Percentiles rank a stretch among this genome's conserved stretches.
Conservation (phyloP, 768 basidiomycete genomes). For the Astraeus odoratus region DNA sequence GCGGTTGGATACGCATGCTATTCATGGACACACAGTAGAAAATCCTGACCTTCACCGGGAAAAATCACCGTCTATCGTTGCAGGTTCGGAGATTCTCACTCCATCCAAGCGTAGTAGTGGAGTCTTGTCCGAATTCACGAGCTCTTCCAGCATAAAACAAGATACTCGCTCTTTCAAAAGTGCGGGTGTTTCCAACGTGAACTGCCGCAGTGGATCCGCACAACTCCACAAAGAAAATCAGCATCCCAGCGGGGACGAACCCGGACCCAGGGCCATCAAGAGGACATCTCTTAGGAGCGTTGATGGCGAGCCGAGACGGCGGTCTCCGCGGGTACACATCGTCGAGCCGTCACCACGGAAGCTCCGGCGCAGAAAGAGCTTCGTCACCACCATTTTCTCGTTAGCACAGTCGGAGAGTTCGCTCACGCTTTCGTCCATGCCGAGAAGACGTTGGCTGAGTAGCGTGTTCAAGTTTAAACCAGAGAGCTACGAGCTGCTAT, state of each 20-base stretch:
- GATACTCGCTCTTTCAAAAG: constrained; percentile 6
- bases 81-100: too few species aligned
- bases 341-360: constrained; percentile 41
- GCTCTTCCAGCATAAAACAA: too few species aligned
- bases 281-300: constrained; percentile 40
- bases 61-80: too few species aligned
- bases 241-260: constrained; percentile 1
- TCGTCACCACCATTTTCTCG: constrained; percentile 19
- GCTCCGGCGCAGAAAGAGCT: constrained; percentile 25
- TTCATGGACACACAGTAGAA: too few species aligned
- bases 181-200: constrained; percentile 7
- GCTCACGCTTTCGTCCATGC: constrained; percentile 37
- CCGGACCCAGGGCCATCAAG: constrained; percentile 24
- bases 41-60: too few species aligned
- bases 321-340: constrained; percentile 41
- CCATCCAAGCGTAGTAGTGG: too few species aligned
- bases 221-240: constrained; percentile 56
- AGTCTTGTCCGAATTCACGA: too few species aligned
- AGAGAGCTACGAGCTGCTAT: constrained; percentile 49
- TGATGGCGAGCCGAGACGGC: constrained; percentile 11
- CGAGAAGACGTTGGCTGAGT: constrained; percentile 72
- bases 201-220: constrained; percentile 10
- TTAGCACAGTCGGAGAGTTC: constrained; percentile 43
- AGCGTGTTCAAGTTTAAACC: constrained; percentile 86
- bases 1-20: constrained; percentile 66